phyloP scores from a whole-genome alignment of 345 rosid genomes.

The Garcia nutans region DNA sequence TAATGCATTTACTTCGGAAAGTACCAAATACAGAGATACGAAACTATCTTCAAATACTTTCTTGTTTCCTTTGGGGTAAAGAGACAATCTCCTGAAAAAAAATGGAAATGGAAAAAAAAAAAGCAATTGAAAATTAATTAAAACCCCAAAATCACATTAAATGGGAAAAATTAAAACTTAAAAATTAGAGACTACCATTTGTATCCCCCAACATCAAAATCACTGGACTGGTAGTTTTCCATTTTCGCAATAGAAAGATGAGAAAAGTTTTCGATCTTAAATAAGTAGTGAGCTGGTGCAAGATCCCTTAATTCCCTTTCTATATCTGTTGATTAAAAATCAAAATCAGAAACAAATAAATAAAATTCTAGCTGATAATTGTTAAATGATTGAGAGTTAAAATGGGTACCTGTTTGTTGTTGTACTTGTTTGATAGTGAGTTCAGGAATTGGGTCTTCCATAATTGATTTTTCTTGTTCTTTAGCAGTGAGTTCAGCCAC shows the following conservation, averaged over 20 bases:
- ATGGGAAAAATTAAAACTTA: too few relatives aligned
- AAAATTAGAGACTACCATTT: not conserved
- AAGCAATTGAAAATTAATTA: too few relatives aligned
- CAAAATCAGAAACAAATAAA: too few relatives aligned
- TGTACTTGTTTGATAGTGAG: not conserved
- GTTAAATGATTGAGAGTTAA: not conserved
- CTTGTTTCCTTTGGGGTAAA: conserved; percentile 15
- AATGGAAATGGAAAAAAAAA: too few relatives aligned
- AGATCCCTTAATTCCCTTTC: conserved; percentile 1
- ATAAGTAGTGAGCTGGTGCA: not conserved
- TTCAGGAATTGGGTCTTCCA: not conserved
- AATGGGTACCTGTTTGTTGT: not conserved
- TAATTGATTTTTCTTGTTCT: not conserved
- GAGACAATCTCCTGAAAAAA: conserved; percentile 7
- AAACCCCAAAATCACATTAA: not conserved
- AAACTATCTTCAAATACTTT: not conserved
- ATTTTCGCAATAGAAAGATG: not conserved
- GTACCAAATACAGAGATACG: conserved; percentile 6
- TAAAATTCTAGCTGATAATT: too few relatives aligned
- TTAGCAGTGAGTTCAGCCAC: not conserved
- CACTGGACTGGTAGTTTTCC: not conserved
- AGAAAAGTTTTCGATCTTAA: conserved; percentile 15
- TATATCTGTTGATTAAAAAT: not conserved
- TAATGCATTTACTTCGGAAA: not conserved
- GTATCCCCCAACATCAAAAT: not conserved